Percentiles rank a stretch among this genome's conserved stretches.
phyloP scores from a whole-genome alignment of 129 eudicot genomes.

The Escallonia rubra region DNA sequence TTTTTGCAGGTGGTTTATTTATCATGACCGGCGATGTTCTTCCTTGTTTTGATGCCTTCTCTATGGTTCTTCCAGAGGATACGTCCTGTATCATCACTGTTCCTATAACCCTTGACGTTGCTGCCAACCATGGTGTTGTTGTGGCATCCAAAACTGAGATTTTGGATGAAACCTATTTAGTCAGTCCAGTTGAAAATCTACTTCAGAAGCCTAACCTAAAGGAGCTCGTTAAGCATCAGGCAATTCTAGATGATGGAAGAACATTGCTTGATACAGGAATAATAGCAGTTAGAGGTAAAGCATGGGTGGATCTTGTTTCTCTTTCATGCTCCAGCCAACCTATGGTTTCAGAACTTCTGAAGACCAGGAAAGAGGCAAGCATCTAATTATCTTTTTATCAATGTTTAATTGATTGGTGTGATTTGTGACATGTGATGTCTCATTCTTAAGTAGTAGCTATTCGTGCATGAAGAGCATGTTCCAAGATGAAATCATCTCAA shows the following conservation, averaged over 20 bases:
- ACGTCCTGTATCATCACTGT: constrained; percentile 82
- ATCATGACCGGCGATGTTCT: constrained; percentile 99
- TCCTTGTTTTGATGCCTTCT: constrained; percentile 96
- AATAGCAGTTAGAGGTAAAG: constrained; percentile 87
- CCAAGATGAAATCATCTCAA: no score
- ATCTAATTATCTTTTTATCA: neutral
- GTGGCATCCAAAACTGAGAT: constrained; percentile 66
- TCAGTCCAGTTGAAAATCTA: constrained; percentile 66
- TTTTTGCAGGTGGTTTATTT: constrained; percentile 76
- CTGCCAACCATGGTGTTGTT: constrained; percentile 93
- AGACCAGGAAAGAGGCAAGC: constrained; percentile 74
- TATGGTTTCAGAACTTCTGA: constrained; percentile 62
- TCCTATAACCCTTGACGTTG: constrained; percentile 91
- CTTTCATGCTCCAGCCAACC: constrained; percentile 77
- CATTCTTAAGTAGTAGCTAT: neutral
- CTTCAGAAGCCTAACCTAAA: constrained; percentile 83
- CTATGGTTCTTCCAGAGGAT: constrained; percentile 84
- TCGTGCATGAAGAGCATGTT: neutral
- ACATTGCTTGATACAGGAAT: constrained; percentile 94
- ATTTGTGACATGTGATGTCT: neutral
- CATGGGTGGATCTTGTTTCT: constrained; percentile 76
- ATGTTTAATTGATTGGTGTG: neutral
- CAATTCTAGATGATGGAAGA: constrained; percentile 84
- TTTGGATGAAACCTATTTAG: constrained; percentile 29
- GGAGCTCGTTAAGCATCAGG: constrained; percentile 65